Evolutionary conservation across 2,329 filamentous ascomycete species (phyloP), one percentile per base, ranked within the genome.

Genomic region (Penicillium sp.): DNA sequence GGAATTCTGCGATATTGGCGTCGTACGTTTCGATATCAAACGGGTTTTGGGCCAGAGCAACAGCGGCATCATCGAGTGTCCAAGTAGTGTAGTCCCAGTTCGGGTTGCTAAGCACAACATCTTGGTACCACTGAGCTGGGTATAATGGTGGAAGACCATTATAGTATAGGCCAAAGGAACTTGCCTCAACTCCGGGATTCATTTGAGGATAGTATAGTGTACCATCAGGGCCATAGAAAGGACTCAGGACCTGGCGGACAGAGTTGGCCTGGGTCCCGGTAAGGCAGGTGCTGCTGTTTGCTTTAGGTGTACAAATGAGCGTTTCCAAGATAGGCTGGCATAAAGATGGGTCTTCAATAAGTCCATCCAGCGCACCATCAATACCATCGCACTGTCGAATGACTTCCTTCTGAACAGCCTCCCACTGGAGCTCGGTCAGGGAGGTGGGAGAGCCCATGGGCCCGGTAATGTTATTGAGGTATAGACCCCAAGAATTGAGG

Each of bases 1-100:
- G 66, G 68, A 79, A 83, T 0, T 67, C 67, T 0, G 72, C 72
- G 6, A 83, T 67, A 58, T 81, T 76, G 57, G 73, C 44, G 11
- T 58, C 47, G 50, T 53, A 64, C 2, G 58, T 61, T 13, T 39
- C 43, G 35, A 62, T 56, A 2, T 78, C 25, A 71, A 68, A 53
- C 66, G 69, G n/a, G 77, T 80, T 9, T 57, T 53, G 64, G 58
- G 23, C 42, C 16, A 57, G 25, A 11, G 60, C 58, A 11, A 54
- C 27, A 2, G 35, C 27, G 9, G 53, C 54, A 39, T 64, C 62
- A 11, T 63, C 47, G 10, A 57, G 9, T 48, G 14, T 54, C 37
- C 58, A 59, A 7, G 29, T 45, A 10, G 52, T 19, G 4, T 58
- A 55, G 27, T 69, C 64, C 70, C 75, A 80, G 16, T 57, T 65